A percentile compares a stretch with the other conserved stretches of the same genome.
These are phyloP conservation scores for Sarcomyxa edulis DNA, from an alignment of 768 basidiomycete species.

Conservation along the genomic window DNA sequence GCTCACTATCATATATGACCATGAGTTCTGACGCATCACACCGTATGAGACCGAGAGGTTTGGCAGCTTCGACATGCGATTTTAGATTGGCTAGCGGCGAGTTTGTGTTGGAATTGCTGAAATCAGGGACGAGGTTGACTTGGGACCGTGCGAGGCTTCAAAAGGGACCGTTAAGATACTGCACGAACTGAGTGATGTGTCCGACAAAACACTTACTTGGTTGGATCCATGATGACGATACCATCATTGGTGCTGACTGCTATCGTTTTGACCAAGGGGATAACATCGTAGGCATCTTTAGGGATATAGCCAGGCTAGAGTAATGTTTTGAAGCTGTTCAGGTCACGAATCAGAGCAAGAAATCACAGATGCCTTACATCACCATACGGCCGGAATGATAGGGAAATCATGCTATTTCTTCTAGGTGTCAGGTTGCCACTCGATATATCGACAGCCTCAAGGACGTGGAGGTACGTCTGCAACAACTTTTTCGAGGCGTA, in stretches of 20 bases:
- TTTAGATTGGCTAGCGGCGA: conserved; percentile 49
- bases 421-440: conserved; percentile 28
- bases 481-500: conserved; percentile 62
- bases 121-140: conserved; percentile 55
- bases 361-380: conserved; percentile 42
- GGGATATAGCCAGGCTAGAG: conserved; percentile 65
- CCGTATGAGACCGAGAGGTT: conserved; percentile 64
- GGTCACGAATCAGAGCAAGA: conserved; percentile 1
- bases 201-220: conserved; percentile 50
- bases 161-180: too few species aligned
- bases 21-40: conserved; percentile 52
- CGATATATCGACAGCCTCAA: conserved; percentile 48
- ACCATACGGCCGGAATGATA: conserved; percentile 58
- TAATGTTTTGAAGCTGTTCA: not conserved
- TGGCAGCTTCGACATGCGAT: conserved; percentile 47
- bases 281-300: conserved; percentile 61
- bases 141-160: conserved; percentile 34
- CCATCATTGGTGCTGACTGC: conserved; percentile 62
- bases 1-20: conserved; percentile 71
- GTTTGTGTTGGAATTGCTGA: conserved; percentile 33
- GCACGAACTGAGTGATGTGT: not conserved
- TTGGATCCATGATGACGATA: conserved; percentile 62
- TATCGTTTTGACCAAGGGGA: conserved; percentile 54
- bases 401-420: conserved; percentile 22
- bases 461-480: conserved; percentile 48